These are phyloP conservation scores for Paramecium sexaurelia DNA, from an alignment of 73 alveolate genomes.

Conservation along the genomic window DNA sequence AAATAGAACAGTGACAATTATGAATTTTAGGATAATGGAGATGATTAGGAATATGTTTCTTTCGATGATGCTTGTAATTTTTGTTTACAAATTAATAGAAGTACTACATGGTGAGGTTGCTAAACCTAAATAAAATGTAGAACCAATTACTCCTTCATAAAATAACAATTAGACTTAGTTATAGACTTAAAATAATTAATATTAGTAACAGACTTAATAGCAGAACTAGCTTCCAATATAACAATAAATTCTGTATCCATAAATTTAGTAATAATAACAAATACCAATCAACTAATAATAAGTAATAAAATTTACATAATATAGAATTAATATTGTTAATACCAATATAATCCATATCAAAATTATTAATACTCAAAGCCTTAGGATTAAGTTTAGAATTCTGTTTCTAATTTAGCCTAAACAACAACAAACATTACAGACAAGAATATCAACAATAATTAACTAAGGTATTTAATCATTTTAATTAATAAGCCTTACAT, in stretches of 20 bases:
- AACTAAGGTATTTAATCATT: not conserved
- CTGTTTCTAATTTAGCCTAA: not conserved
- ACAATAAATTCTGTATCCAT: not conserved
- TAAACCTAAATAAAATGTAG: not conserved
- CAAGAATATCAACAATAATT: not conserved
- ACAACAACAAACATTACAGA: not conserved
- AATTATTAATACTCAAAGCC: not conserved
- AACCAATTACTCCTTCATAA: not conserved
- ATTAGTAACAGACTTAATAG: not conserved
- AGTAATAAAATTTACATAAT: not conserved
- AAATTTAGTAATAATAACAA: not conserved
- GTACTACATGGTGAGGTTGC: not conserved
- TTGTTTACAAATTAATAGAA: not conserved
- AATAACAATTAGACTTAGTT: not conserved
- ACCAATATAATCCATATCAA: not conserved
- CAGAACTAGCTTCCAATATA: not conserved
- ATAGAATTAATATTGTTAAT: not conserved
- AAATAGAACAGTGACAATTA: not conserved
- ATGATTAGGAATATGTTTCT: not conserved
- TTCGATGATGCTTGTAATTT: not conserved
- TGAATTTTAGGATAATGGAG: not conserved
- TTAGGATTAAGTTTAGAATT: not conserved
- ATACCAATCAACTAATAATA: not conserved
- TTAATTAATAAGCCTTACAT: not conserved
- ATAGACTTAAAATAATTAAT: not conserved